These are phyloP conservation scores for Cyclotella choctawhatcheeana DNA, from an alignment of 108 stramenopile genomes.

Conservation along the genomic window DNA sequence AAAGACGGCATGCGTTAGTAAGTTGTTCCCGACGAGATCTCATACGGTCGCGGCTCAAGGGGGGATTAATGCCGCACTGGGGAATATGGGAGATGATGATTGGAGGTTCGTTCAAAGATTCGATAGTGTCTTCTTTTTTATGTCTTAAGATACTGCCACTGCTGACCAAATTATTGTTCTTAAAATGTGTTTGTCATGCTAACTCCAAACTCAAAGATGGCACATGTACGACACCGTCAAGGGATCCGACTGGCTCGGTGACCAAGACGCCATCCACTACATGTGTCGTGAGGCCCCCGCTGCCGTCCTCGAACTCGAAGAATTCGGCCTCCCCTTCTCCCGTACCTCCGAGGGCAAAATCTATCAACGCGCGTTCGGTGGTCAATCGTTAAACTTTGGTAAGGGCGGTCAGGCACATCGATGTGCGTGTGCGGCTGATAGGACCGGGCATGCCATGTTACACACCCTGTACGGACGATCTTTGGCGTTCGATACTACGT, in stretches of 20 bases:
- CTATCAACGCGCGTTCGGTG: constrained; percentile 99
- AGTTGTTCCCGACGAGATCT: constrained; percentile 98
- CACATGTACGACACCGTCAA: constrained; percentile 99
- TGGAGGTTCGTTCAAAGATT: constrained; percentile 51
- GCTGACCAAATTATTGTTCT: neutral
- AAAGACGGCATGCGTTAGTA: constrained; percentile 99
- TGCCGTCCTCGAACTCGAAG: constrained; percentile 97
- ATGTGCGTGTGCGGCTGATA: constrained; percentile 97
- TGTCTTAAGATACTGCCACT: neutral
- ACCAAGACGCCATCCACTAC: constrained; percentile 99
- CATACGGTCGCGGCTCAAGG: constrained; percentile 99
- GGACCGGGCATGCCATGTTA: constrained; percentile 99
- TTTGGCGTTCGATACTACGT: constrained; percentile 98
- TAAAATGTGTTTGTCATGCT: neutral
- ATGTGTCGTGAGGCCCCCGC: constrained; percentile 99
- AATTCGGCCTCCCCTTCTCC: constrained; percentile 93
- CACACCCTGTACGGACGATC: constrained; percentile 99
- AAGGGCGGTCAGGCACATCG: constrained; percentile 98
- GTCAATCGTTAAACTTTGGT: constrained; percentile 95
- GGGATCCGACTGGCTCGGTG: constrained; percentile 98
- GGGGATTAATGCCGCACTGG: constrained; percentile 99
- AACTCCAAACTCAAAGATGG: constrained; percentile 62
- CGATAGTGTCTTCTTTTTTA: neutral
- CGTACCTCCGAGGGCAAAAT: constrained; percentile 99
- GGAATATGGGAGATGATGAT: constrained; percentile 92